phyloP scores from a whole-genome alignment of 352 stramenopile species.

The Pythium sp. region DNA sequence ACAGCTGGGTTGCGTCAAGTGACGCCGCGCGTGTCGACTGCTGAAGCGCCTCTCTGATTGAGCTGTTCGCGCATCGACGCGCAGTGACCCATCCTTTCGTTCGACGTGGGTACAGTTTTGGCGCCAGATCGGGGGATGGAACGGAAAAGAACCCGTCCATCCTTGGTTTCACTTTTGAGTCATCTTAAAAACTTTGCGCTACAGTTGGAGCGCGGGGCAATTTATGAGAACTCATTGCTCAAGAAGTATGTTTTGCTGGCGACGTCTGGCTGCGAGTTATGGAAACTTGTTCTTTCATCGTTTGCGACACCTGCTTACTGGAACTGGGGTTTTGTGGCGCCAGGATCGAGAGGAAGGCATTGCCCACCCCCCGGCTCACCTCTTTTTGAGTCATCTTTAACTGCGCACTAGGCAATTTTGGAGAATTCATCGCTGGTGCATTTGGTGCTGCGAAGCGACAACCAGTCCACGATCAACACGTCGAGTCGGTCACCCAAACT shows the following conservation, averaged over 20 bases:
- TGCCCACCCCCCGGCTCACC: not conserved
- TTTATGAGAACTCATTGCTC: too few relatives aligned
- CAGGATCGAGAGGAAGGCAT: too few relatives aligned
- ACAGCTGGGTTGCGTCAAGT: not conserved
- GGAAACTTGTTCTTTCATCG: too few relatives aligned
- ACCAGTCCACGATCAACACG: not conserved
- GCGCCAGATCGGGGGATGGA: not conserved
- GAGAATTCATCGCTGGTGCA: not conserved
- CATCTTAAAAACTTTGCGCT: too few relatives aligned
- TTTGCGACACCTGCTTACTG: too few relatives aligned
- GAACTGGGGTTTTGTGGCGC: too few relatives aligned
- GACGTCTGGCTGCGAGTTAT: too few relatives aligned
- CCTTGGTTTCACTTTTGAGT: too few relatives aligned
- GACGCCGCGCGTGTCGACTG: slow-evolving; percentile 7
- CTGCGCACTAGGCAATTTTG: not conserved
- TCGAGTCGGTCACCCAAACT: not conserved
- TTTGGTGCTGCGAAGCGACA: too few relatives aligned
- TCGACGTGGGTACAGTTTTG: not conserved
- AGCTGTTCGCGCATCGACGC: slow-evolving; percentile 9
- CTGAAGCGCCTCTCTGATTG: slow-evolving; percentile 16
- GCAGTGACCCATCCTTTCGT: not conserved
- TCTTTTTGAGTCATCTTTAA: not conserved
- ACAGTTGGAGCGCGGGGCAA: too few relatives aligned
- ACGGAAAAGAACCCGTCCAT: not conserved
- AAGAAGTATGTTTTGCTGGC: too few relatives aligned